These are phyloP conservation scores for Pseudozyma pruni DNA, from an alignment of 1,284 basidiomycete species.

Conservation along the genomic window DNA sequence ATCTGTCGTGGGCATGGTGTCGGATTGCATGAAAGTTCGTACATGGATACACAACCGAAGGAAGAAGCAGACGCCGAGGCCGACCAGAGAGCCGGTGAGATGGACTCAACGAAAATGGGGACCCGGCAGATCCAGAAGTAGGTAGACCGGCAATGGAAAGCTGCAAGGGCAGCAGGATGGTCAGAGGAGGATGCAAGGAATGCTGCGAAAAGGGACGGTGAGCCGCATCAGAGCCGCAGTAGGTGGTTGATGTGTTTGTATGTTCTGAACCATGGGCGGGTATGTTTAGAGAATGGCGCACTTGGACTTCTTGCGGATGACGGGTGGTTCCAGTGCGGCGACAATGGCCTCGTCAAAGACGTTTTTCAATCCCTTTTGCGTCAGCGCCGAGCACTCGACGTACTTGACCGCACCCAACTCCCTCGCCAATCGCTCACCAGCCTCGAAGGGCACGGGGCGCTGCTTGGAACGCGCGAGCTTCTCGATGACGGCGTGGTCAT, in stretches of 20 bases:
- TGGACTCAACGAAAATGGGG: not conserved
- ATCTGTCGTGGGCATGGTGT: constrained; percentile 1
- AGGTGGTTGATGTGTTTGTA: not conserved
- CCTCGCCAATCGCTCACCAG: constrained; percentile 90
- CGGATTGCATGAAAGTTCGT: constrained; percentile 38
- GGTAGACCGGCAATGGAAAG: no score
- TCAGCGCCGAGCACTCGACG: constrained; percentile 97
- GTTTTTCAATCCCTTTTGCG: constrained; percentile 99
- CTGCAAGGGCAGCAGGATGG: not conserved
- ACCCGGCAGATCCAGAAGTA: no score
- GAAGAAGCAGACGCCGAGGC: constrained; percentile 4
- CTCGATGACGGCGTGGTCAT: constrained; percentile 90
- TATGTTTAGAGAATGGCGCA: constrained; percentile 82
- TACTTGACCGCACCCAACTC: constrained; percentile 98
- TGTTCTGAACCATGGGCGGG: constrained; percentile 9
- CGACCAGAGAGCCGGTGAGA: constrained; percentile 1
- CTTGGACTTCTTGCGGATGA: constrained; percentile 80
- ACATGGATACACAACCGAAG: constrained; percentile 20
- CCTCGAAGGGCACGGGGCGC: constrained; percentile 85
- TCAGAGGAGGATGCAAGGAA: not conserved
- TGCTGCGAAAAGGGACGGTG: not conserved
- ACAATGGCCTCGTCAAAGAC: constrained; percentile 99
- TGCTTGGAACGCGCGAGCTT: constrained; percentile 96
- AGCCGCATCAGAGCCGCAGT: not conserved
- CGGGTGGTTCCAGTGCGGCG: constrained; percentile 94